These are phyloP conservation scores for Oenanthe javanica DNA, from an alignment of 140 eudicot genomes.

Conservation along the genomic window DNA sequence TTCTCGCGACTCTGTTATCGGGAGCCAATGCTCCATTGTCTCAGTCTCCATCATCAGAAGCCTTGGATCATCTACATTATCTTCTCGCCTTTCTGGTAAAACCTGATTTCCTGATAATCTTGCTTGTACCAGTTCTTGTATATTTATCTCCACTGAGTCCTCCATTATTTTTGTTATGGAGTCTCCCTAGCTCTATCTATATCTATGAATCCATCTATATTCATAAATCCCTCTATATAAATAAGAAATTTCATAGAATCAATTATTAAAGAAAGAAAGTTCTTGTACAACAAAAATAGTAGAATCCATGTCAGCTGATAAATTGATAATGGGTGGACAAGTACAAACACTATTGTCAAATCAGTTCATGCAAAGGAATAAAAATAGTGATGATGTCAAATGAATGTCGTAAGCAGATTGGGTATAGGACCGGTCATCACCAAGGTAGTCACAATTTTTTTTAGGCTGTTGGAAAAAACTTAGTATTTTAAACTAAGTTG, in stretches of 20 bases:
- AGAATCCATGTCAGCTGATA: background rate
- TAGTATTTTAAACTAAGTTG: no score
- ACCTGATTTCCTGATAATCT: background rate
- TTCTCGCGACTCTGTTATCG: conserved; percentile 53
- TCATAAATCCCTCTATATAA: no score
- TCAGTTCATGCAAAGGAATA: background rate
- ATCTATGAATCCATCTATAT: background rate
- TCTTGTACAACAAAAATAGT: background rate
- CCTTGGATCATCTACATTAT: background rate
- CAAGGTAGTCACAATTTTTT: background rate
- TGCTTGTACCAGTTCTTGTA: background rate
- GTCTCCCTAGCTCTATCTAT: background rate
- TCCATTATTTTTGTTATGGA: background rate
- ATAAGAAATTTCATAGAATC: no score
- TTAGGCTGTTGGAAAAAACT: background rate
- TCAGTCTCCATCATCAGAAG: background rate
- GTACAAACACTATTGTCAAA: background rate
- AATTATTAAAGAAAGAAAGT: no score
- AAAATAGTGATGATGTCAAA: background rate
- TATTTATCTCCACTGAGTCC: background rate
- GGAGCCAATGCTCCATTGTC: conserved; percentile 35
- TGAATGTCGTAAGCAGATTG: background rate
- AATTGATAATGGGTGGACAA: background rate
- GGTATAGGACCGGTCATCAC: background rate
- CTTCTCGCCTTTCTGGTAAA: background rate